These are phyloP conservation scores for Pleomassaria siparia DNA, from an alignment of 2,329 filamentous ascomycete genomes.

Conservation along the genomic window DNA sequence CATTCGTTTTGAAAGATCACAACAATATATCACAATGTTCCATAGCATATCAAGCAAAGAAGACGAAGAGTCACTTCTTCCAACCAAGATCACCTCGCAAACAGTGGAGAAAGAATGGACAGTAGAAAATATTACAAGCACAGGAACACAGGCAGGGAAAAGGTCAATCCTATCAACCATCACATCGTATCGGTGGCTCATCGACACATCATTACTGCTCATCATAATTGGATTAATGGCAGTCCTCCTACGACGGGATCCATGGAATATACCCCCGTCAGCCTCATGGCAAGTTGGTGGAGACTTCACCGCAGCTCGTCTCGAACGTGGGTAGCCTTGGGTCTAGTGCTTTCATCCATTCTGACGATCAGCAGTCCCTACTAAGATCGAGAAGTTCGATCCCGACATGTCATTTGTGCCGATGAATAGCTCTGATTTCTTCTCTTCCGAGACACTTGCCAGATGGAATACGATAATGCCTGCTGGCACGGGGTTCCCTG, in stretches of 20 bases:
- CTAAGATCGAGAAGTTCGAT: constrained; percentile 12
- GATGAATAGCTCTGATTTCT: constrained; percentile 10
- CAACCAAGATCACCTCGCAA: not conserved
- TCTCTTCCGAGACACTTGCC: constrained; percentile 4
- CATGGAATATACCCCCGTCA: not conserved
- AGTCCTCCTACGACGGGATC: not conserved
- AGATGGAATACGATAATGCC: constrained; percentile 14
- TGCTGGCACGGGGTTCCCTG: constrained; percentile 6
- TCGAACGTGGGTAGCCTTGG: not conserved
- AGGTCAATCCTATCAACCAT: not conserved
- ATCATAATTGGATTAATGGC: constrained; percentile 2
- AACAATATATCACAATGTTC: not conserved
- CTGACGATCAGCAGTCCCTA: constrained; percentile 7
- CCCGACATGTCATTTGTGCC: constrained; percentile 12
- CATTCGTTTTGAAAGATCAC: too few relatives aligned
- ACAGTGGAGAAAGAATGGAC: not conserved
- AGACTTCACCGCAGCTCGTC: not conserved
- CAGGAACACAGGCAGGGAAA: not conserved
- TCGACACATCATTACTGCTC: constrained; percentile 2
- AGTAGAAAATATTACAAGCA: not conserved
- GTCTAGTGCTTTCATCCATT: not conserved
- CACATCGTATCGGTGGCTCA: not conserved
- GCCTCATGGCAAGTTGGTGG: not conserved
- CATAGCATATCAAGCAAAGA: not conserved
- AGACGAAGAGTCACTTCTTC: constrained; percentile 1